phyloP scores from a whole-genome alignment of 2,329 filamentous ascomycete species.

The Clonostachys rhizophaga region DNA sequence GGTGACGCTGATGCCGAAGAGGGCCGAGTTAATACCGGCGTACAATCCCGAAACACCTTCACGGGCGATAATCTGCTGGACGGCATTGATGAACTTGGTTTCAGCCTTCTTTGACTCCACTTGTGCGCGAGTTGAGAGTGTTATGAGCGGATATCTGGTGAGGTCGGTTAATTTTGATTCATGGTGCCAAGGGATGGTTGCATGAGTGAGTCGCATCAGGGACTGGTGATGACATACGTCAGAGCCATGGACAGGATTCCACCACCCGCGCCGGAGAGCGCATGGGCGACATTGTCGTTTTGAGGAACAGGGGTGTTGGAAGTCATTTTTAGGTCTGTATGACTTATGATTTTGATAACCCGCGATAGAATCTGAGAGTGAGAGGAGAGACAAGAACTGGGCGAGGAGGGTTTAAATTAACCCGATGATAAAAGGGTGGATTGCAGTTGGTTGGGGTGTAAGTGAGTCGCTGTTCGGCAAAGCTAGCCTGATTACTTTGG shows the following conservation, averaged over 20 bases:
- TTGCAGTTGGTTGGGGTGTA: background rate
- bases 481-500: too few species aligned
- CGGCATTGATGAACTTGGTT: slow-evolving; percentile 76
- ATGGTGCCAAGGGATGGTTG: slow-evolving; percentile 1
- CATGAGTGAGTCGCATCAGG: slow-evolving; percentile 1
- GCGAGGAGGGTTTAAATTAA: background rate
- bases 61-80: slow-evolving; percentile 81
- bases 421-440: background rate
- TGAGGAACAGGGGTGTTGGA: slow-evolving; percentile 68
- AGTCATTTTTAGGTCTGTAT: slow-evolving; percentile 6
- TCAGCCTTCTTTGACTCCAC: slow-evolving; percentile 94
- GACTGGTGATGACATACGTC: slow-evolving; percentile 54
- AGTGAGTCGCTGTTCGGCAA: too few species aligned
- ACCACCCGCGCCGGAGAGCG: slow-evolving; percentile 86
- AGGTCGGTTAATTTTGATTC: background rate
- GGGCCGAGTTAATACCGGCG: slow-evolving; percentile 84
- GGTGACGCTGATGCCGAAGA: slow-evolving; percentile 97
- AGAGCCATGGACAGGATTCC: slow-evolving; percentile 93
- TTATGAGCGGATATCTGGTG: slow-evolving; percentile 86
- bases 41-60: slow-evolving; percentile 90
- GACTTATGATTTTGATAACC: background rate
- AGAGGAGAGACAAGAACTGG: background rate
- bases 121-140: slow-evolving; percentile 93
- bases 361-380: background rate
- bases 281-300: slow-evolving; percentile 95